phyloP scores from a whole-genome alignment of 345 rosid species.

The Eucalyptus sp. region DNA sequence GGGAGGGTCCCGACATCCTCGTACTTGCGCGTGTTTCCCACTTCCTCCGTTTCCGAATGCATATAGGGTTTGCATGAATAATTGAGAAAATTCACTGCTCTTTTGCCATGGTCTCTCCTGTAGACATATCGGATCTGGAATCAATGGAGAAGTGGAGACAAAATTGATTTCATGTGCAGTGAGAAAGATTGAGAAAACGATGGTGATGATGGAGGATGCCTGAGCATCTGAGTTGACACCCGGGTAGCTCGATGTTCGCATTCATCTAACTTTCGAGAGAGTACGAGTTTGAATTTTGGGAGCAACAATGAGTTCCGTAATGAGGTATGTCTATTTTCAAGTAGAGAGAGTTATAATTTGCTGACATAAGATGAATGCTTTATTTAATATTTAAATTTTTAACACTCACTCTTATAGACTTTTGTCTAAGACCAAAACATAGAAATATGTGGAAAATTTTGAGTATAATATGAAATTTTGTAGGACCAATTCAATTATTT shows the following conservation, averaged over 20 bases:
- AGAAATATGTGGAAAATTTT: neutral
- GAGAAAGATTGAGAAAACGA: neutral
- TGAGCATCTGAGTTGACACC: neutral
- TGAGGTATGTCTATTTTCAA: neutral
- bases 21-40: neutral
- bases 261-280: neutral
- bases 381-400: no score
- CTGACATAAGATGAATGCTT: neutral
- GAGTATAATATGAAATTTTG: neutral
- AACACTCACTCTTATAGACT: neutral
- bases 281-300: neutral
- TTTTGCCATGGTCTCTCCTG: neutral
- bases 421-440: neutral
- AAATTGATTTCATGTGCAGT: neutral
- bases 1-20: neutral
- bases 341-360: neutral
- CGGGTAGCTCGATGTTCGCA: neutral
- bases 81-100: neutral
- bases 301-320: neutral
- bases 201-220: neutral
- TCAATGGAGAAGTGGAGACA: neutral
- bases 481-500: fast-evolving
- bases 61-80: neutral
- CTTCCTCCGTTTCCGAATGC: neutral
- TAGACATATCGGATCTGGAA: neutral